These are phyloP conservation scores for Inga leiocalycina DNA, from an alignment of 306 rosid genomes.

Conservation along the genomic window DNA sequence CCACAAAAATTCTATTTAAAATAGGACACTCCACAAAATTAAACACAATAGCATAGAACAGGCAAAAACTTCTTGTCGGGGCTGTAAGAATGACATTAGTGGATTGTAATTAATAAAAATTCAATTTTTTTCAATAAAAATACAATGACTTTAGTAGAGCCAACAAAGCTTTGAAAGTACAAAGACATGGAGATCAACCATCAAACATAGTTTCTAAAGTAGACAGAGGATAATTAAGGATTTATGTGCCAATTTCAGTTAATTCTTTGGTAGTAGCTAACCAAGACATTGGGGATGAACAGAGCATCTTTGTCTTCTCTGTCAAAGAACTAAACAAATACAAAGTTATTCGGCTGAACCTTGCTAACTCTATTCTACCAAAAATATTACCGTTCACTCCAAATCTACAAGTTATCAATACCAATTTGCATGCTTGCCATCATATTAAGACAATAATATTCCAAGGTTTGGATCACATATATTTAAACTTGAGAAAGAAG, in stretches of 20 bases:
- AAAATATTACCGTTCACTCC: too few relatives aligned
- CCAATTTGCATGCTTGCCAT: too few relatives aligned
- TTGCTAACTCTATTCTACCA: too few relatives aligned
- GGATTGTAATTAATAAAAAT: background rate
- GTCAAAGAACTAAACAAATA: too few relatives aligned
- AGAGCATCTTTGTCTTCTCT: constrained; percentile 1
- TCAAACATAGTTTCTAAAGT: background rate
- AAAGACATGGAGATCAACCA: background rate
- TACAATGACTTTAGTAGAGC: background rate
- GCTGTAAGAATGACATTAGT: background rate
- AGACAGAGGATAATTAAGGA: constrained; percentile 3
- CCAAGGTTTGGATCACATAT: too few relatives aligned
- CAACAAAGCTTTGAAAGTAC: background rate
- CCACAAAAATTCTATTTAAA: background rate
- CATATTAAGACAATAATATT: too few relatives aligned
- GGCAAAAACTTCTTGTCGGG: background rate
- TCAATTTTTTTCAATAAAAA: background rate
- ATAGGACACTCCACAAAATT: background rate
- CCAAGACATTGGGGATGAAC: background rate
- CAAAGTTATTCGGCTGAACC: too few relatives aligned
- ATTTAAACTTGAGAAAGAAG: too few relatives aligned
- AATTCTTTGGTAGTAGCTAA: background rate
- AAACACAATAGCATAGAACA: constrained; percentile 8
- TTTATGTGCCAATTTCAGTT: constrained; percentile 6
- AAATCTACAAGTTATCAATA: too few relatives aligned